phyloP scores from a whole-genome alignment of 1,139 yeast genomes.

The Saccharomycopsis crataegensis region DNA sequence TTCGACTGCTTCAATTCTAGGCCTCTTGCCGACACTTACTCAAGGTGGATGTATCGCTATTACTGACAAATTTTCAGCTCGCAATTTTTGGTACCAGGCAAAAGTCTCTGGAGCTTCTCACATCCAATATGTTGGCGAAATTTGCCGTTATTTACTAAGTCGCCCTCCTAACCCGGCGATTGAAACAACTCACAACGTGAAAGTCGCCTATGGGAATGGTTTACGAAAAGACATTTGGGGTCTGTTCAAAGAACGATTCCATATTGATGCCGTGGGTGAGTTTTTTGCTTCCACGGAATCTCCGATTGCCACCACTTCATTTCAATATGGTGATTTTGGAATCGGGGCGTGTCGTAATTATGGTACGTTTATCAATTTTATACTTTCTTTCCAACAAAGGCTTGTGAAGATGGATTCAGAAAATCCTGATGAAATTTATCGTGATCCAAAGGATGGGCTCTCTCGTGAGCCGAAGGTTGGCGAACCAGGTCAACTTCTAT shows the following conservation, averaged over 20 bases:
- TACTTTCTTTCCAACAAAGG: slow-evolving; percentile 50
- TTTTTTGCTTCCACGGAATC: slow-evolving; percentile 94
- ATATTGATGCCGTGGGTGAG: slow-evolving; percentile 73
- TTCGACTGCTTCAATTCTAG: slow-evolving; percentile 87
- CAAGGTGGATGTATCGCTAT: slow-evolving; percentile 73
- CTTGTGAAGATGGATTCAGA: slow-evolving; percentile 76
- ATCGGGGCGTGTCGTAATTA: slow-evolving; percentile 86
- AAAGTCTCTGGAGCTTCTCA: slow-evolving; percentile 65
- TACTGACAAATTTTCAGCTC: slow-evolving; percentile 76
- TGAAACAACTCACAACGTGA: slow-evolving; percentile 58
- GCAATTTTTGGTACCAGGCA: slow-evolving; percentile 89
- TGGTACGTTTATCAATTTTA: slow-evolving; percentile 54
- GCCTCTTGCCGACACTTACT: slow-evolving; percentile 65
- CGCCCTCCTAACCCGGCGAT: slow-evolving; percentile 56
- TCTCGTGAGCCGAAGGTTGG: slow-evolving; percentile 41
- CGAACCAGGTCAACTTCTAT: slow-evolving; percentile 84
- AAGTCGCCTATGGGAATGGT: slow-evolving; percentile 87
- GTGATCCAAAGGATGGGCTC: slow-evolving; percentile 67
- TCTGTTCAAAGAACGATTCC: slow-evolving; percentile 69
- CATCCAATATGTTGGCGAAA: slow-evolving; percentile 93
- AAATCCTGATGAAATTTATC: slow-evolving; percentile 63
- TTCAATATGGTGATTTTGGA: slow-evolving; percentile 73
- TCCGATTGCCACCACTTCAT: slow-evolving; percentile 82
- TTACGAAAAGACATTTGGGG: slow-evolving; percentile 89
- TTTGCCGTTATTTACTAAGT: slow-evolving; percentile 76